Evolutionary conservation across 140 eudicot genomes (phyloP).

Genomic region (Erigeron philadelphicus): DNA sequence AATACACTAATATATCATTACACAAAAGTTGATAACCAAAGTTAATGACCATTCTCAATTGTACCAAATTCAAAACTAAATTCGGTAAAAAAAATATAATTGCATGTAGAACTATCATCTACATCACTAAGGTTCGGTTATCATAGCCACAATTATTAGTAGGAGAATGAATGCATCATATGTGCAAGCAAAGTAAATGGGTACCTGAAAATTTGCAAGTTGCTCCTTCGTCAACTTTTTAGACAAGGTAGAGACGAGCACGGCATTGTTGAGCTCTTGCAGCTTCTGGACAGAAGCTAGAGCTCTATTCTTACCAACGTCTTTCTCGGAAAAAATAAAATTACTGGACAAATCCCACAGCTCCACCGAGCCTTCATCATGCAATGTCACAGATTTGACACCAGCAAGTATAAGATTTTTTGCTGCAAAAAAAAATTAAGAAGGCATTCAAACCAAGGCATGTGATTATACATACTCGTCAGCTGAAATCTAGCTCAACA

Average conservation of each 20-base stretch:
- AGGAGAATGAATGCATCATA: neutral
- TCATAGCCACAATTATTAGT: neutral
- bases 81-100: neutral
- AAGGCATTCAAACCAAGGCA: neutral
- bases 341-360: conserved; percentile 93
- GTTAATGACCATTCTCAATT: neutral
- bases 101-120: conserved; percentile 7
- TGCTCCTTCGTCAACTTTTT: conserved; percentile 67
- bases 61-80: neutral
- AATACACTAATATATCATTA: neutral
- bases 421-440: conserved; percentile 43
- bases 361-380: conserved; percentile 82
- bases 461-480: neutral
- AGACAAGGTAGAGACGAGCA: conserved; percentile 62
- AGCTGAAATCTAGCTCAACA: neutral
- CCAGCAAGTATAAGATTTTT: conserved; percentile 96
- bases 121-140: neutral
- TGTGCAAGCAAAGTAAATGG: conserved; percentile 9
- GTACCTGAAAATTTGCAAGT: conserved; percentile 81
- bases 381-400: conserved; percentile 86
- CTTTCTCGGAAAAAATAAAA: conserved; percentile 70
- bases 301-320: conserved; percentile 90
- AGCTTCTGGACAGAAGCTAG: conserved; percentile 74
- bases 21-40: neutral
- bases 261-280: conserved; percentile 95